phyloP scores from a whole-genome alignment of 208 protist species.

The Lotmaria passim region DNA sequence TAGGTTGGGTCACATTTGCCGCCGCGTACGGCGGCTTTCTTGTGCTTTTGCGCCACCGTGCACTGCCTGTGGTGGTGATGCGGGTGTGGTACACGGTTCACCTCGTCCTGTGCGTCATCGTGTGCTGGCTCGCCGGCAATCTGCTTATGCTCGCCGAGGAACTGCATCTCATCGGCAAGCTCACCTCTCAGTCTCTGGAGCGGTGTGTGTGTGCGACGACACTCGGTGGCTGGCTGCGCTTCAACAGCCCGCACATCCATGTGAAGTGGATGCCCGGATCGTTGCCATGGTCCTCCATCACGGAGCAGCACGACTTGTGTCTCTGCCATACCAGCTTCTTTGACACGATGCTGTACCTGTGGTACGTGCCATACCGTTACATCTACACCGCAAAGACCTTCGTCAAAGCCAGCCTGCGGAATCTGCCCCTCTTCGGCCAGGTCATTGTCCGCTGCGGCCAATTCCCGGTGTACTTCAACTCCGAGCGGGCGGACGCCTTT shows the following conservation, averaged over 20 bases:
- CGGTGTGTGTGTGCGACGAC: conserved; percentile 45
- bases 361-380: conserved; percentile 54
- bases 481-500: conserved; percentile 54
- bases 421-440: conserved; percentile 75
- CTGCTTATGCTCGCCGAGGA: conserved; percentile 35
- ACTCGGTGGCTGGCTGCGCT: conserved; percentile 55
- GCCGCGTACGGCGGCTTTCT: conserved; percentile 56
- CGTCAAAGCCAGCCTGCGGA: conserved; percentile 70
- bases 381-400: conserved; percentile 71
- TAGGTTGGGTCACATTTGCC: conserved; percentile 20
- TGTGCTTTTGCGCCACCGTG: conserved; percentile 47
- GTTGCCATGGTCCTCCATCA: conserved; percentile 55
- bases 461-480: conserved; percentile 87
- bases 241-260: conserved; percentile 64
- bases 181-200: conserved; percentile 38
- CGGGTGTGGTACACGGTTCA: conserved; percentile 67
- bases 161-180: conserved; percentile 24
- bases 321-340: conserved; percentile 90
- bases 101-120: conserved; percentile 46
- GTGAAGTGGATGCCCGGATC: conserved; percentile 67
- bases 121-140: conserved; percentile 35
- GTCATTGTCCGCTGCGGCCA: conserved; percentile 77
- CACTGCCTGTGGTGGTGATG: conserved; percentile 56
- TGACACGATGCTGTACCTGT: conserved; percentile 78
- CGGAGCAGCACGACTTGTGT: conserved; percentile 60